A percentile compares a stretch with the other conserved stretches of the same genome.
Conservation (phyloP, 2,329 filamentous ascomycete genomes). For the Sporothrix sp. region DNA sequence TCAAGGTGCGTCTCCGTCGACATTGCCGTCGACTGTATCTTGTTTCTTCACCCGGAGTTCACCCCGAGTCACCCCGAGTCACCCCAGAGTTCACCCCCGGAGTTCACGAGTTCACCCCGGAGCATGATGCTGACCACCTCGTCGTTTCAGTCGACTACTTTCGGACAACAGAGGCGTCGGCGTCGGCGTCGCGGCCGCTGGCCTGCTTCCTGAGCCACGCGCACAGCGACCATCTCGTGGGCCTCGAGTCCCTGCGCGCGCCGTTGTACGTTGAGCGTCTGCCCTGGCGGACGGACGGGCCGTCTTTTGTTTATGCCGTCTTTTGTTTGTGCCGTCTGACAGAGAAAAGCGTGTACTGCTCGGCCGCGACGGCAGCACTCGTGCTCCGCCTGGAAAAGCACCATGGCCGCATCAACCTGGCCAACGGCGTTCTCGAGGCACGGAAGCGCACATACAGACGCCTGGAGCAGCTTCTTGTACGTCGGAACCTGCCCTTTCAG, state of each 20-base stretch:
- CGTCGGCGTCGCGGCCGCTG: conserved; percentile 53
- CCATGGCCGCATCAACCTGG: conserved; percentile 71
- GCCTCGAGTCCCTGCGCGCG: conserved; percentile 64
- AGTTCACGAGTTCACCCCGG: no score
- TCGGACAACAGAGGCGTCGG: conserved; percentile 37
- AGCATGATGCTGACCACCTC: no score
- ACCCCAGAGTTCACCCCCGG: no score
- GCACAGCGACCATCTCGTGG: conserved; percentile 79
- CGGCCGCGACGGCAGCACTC: conserved; percentile 69
- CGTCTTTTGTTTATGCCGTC: no score
- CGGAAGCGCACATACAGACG: conserved; percentile 67
- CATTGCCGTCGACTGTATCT: neutral
- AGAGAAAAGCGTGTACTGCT: conserved; percentile 87
- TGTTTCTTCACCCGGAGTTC: no score
- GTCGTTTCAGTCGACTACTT: conserved; percentile 76
- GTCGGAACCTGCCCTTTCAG: no score
- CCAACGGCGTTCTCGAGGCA: conserved; percentile 65
- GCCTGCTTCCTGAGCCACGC: conserved; percentile 89
- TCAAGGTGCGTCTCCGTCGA: conserved; percentile 10
- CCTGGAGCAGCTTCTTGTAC: conserved; percentile 52
- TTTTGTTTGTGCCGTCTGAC: no score
- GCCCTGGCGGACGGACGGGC: no score
- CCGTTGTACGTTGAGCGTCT: conserved; percentile 58
- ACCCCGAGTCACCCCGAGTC: no score
- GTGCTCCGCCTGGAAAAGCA: conserved; percentile 71